Evolutionary conservation across 805 yeast genomes (phyloP).

Genomic region (Ogataea ramenticola): DNA sequence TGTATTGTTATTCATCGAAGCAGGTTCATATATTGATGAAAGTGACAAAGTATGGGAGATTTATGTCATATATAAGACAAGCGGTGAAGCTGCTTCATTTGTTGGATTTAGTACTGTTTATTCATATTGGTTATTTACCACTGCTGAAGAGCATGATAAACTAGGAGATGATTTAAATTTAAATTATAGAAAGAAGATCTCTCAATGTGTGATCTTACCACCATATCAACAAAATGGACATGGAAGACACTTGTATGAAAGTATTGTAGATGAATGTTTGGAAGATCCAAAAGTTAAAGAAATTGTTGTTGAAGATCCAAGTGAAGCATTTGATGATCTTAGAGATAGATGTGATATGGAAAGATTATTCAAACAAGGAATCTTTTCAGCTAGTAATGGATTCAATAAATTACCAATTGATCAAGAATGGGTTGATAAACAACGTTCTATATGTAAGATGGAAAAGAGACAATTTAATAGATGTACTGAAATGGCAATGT

Average conservation of each 20-base stretch:
- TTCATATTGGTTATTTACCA: conserved; percentile 71
- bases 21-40: conserved; percentile 81
- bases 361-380: conserved; percentile 32
- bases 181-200: conserved; percentile 61
- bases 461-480: conserved; percentile 76
- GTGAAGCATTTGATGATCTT: conserved; percentile 84
- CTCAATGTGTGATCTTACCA: conserved; percentile 83
- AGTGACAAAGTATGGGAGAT: conserved; percentile 77
- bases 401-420: conserved; percentile 12
- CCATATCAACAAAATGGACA: conserved; percentile 69
- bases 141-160: conserved; percentile 42
- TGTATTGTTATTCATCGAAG: conserved; percentile 82
- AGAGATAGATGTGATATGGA: conserved; percentile 76
- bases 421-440: conserved; percentile 31
- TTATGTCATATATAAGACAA: conserved; percentile 42
- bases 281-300: conserved; percentile 49
- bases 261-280: conserved; percentile 50
- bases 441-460: conserved; percentile 43
- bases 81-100: conserved; percentile 34
- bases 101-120: conserved; percentile 82
- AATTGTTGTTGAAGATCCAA: conserved; percentile 90
- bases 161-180: conserved; percentile 21
- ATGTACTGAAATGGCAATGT: conserved; percentile 65
- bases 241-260: conserved; percentile 60
- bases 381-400: conserved; percentile 6